A percentile compares a stretch with the other conserved stretches of the same genome.
These are phyloP conservation scores for Abrus precatorius DNA, from an alignment of 306 rosid genomes.

Conservation along the genomic window DNA sequence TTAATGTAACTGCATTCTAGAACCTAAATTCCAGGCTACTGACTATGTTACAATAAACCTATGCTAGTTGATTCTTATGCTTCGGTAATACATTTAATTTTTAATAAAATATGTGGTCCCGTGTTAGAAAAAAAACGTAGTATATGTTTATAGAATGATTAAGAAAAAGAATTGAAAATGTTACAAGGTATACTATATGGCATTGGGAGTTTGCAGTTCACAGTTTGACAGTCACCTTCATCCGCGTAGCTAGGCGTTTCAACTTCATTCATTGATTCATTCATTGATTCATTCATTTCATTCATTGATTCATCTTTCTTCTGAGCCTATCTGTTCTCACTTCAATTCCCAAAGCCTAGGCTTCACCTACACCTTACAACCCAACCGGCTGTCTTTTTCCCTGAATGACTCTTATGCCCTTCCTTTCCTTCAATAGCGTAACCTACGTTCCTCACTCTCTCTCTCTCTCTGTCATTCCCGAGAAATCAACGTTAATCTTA, in stretches of 20 bases:
- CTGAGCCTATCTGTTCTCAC: constrained; percentile 63
- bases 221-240: constrained; percentile 6
- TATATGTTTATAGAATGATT: too few relatives aligned
- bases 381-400: constrained; percentile 74
- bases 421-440: constrained; percentile 53
- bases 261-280: constrained; percentile 48
- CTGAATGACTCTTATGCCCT: constrained; percentile 55
- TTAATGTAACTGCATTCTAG: too few relatives aligned
- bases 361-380: constrained; percentile 76
- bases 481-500: constrained; percentile 30
- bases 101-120: too few relatives aligned
- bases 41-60: too few relatives aligned
- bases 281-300: constrained; percentile 4
- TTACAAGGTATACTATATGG: too few relatives aligned
- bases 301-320: constrained; percentile 4
- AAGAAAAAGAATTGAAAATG: too few relatives aligned
- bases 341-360: constrained; percentile 96
- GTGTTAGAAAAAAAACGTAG: too few relatives aligned
- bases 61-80: too few relatives aligned
- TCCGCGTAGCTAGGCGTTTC: constrained; percentile 49
- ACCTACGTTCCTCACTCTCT: constrained; percentile 37
- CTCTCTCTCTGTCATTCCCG: constrained; percentile 78
- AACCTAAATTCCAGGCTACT: too few relatives aligned
- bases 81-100: too few relatives aligned
- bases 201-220: neutral